Percentiles rank a stretch among this genome's conserved stretches.
These are phyloP conservation scores for Podospora australis DNA, from an alignment of 495 filamentous ascomycete species.

Conservation along the genomic window DNA sequence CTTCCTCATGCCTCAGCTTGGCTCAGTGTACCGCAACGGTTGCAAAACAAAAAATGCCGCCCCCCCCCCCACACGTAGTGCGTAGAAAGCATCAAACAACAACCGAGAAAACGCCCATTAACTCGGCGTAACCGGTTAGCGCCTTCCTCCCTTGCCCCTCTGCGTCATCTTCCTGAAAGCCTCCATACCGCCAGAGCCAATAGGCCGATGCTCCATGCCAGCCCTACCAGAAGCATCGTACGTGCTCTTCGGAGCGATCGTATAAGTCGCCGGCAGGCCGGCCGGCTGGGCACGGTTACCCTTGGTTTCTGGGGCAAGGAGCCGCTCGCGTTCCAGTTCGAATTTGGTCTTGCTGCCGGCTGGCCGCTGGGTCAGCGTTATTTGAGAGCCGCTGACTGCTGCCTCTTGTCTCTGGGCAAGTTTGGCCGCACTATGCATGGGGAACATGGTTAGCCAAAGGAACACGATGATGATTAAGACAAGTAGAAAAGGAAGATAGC, in stretches of 20 bases:
- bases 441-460: conserved; percentile 5
- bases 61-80: too few species aligned
- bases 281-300: conserved; percentile 68
- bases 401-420: conserved; percentile 39
- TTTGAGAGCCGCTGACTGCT: conserved; percentile 31
- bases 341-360: conserved; percentile 35
- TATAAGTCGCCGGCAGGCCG: conserved; percentile 69
- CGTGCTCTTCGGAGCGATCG: conserved; percentile 63
- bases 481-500: background rate
- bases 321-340: conserved; percentile 60
- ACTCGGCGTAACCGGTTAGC: background rate
- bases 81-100: too few species aligned
- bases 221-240: conserved; percentile 36
- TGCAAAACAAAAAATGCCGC: too few species aligned
- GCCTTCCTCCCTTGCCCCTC: conserved; percentile 39
- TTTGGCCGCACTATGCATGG: conserved; percentile 43
- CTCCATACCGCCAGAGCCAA: conserved; percentile 69
- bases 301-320: conserved; percentile 61
- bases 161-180: conserved; percentile 77
- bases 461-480: conserved; percentile 30
- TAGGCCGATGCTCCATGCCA: conserved; percentile 46
- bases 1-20: too few species aligned
- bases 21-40: too few species aligned
- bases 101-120: background rate
- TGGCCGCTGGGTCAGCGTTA: conserved; percentile 41